phyloP scores from a whole-genome alignment of 768 basidiomycete species.

The Boletus pseudopeckii region DNA sequence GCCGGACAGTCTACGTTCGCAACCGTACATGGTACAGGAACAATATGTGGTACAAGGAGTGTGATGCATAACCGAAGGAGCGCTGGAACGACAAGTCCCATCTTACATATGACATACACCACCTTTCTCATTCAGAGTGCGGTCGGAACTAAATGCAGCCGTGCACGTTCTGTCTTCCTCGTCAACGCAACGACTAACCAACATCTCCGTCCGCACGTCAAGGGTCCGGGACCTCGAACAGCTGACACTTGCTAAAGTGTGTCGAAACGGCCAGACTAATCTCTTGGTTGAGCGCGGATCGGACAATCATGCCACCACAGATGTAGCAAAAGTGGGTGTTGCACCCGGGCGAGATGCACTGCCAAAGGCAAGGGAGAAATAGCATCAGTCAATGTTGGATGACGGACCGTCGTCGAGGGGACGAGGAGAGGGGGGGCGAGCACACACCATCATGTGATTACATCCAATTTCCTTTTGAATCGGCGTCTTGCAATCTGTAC shows the following conservation, averaged over 20 bases:
- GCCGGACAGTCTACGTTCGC: too few species aligned
- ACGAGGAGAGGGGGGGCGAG: not conserved
- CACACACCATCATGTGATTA: constrained; percentile 53
- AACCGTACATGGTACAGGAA: too few species aligned
- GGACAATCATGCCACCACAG: constrained; percentile 48
- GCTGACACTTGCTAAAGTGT: constrained; percentile 34
- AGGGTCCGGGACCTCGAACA: constrained; percentile 35
- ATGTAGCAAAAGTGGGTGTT: constrained; percentile 57
- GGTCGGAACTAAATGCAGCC: not conserved
- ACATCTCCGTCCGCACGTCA: not conserved
- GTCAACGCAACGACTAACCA: not conserved
- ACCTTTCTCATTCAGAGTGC: not conserved
- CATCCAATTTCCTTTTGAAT: constrained; percentile 52
- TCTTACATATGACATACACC: not conserved
- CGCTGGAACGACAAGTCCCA: too few species aligned
- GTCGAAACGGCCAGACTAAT: constrained; percentile 26
- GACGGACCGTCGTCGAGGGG: not conserved
- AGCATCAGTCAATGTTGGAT: not conserved
- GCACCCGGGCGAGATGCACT: constrained; percentile 59
- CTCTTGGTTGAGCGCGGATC: constrained; percentile 34
- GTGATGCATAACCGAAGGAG: too few species aligned
- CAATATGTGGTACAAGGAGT: too few species aligned
- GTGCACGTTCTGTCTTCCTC: not conserved
- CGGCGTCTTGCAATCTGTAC: constrained; percentile 43
- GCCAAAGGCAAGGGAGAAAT: not conserved